These are phyloP conservation scores for Ascochyta viciae-villosae DNA, from an alignment of 2,329 filamentous ascomycete species.

Conservation along the genomic window DNA sequence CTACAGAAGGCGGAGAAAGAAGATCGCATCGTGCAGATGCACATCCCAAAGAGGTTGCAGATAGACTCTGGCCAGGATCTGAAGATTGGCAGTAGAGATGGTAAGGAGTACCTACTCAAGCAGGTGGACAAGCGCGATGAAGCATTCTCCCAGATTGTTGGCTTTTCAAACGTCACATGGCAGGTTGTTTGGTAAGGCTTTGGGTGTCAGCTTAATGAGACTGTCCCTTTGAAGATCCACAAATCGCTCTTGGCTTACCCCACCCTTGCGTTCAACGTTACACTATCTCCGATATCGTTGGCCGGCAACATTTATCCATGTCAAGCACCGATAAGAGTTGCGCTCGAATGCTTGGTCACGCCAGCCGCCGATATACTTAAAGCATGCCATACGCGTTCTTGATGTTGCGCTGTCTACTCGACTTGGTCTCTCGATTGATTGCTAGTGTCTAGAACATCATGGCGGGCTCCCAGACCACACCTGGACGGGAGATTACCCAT, in stretches of 20 bases:
- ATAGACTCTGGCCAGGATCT: constrained; percentile 32
- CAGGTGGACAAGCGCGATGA: constrained; percentile 37
- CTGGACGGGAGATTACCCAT: neutral
- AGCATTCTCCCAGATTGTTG: constrained; percentile 42
- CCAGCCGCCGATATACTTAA: neutral
- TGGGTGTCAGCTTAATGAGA: neutral
- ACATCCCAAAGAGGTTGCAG: constrained; percentile 24
- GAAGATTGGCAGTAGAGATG: constrained; percentile 20
- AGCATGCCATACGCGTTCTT: neutral
- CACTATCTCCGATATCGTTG: constrained; percentile 21
- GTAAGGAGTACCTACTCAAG: constrained; percentile 22
- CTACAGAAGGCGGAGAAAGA: constrained; percentile 35
- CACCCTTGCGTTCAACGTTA: neutral
- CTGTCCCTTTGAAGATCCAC: constrained; percentile 1
- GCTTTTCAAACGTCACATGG: constrained; percentile 36
- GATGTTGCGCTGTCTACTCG: neutral
- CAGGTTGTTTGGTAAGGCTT: constrained; percentile 39
- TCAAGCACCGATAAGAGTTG: constrained; percentile 19
- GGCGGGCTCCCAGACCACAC: neutral
- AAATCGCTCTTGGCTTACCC: constrained; percentile 6
- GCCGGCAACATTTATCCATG: neutral
- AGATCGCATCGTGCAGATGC: constrained; percentile 29
- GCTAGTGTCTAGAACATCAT: neutral
- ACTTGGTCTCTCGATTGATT: neutral
- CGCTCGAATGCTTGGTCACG: constrained; percentile 11